Evolutionary conservation across 176 grass and related monocot species (phyloP).

Genomic region (Musa beccarii): DNA sequence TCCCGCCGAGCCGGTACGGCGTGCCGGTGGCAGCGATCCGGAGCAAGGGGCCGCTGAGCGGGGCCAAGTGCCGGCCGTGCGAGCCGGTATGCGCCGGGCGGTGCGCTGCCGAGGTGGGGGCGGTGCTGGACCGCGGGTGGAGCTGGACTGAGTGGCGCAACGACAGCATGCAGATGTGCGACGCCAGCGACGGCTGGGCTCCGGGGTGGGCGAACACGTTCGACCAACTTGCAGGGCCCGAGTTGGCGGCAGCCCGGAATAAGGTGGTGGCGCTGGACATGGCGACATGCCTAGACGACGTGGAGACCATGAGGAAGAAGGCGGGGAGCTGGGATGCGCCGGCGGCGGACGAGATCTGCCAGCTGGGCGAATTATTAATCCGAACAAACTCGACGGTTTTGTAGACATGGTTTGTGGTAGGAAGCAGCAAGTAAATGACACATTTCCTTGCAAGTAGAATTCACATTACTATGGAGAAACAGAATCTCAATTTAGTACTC

Average conservation of each 20-base stretch:
- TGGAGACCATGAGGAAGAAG: slow-evolving; percentile 28
- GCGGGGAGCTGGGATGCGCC: slow-evolving; percentile 40
- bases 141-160: slow-evolving; percentile 58
- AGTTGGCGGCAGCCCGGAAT: slow-evolving; percentile 16
- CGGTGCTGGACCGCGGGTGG: slow-evolving; percentile 20
- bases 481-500: neutral
- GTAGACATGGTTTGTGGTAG: no score
- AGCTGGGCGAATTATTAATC: neutral
- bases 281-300: slow-evolving; percentile 25
- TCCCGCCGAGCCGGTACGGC: slow-evolving; percentile 34
- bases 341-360: slow-evolving; percentile 31
- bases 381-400: neutral
- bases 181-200: slow-evolving; percentile 42
- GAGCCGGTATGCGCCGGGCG: slow-evolving; percentile 21
- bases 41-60: slow-evolving; percentile 59
- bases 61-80: slow-evolving; percentile 78
- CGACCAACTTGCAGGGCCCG: slow-evolving; percentile 34
- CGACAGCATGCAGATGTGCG: slow-evolving; percentile 46
- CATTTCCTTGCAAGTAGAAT: no score
- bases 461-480: no score
- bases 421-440: no score
- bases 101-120: slow-evolving; percentile 4
- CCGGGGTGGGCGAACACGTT: slow-evolving; percentile 46
- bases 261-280: slow-evolving; percentile 23
- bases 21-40: slow-evolving; percentile 59